Base-by-base conservation (phyloP, 768 basidiomycete species). In the Leccinellum rugosiceps region DNA sequence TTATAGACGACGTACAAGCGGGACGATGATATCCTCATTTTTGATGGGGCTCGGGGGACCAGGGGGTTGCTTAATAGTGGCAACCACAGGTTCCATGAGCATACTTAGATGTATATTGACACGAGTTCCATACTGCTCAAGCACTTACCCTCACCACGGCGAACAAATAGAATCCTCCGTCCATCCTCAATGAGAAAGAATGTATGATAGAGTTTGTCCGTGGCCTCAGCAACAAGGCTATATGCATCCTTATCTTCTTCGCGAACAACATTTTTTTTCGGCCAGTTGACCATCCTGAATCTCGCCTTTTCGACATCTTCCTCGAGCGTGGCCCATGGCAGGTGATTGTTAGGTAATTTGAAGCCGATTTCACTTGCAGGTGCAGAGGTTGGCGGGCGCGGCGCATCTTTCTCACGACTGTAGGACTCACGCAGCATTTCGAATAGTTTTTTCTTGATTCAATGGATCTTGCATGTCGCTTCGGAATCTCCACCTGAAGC, bases 371-470 rank as follows among this genome's bases (percentile, higher is more conserved):
- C 15, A 15, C 32, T 25, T 51, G 28, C 13, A 50, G 3, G 31
- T 6, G 43, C 6, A 21, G 43, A 21, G 2, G 19, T 23, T 21
- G 5, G 21, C 13, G 19, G 4, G 3, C n/a, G 1, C 19, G 14
- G 13, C 11, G 11, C 21, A 13, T 44, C 15, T 14, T 19, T 23
- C 43, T 21, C 15, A 5, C 6, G 6, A 43, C 13, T 13, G 15
- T 11, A 49, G 11, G 7, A 55, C 62, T 52, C 17, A 61, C 55
- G 49, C 41, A 61, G 56, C 62, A 61, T 58, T 3, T 50, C n/a
- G 10, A 52, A 28, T 6, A 59, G 52, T 8, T 21, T 41, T 10
- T 51, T 7, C 13, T 53, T 58, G 44, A 64, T 57, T 21, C 23
- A 17, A n/a, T 54, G 41, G 0, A 62, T 53, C 58, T 28, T 28